Evolutionary conservation across 495 filamentous ascomycete species (phyloP), one percentile per base, ranked within the genome.

Genomic region (Daldinia loculata): DNA sequence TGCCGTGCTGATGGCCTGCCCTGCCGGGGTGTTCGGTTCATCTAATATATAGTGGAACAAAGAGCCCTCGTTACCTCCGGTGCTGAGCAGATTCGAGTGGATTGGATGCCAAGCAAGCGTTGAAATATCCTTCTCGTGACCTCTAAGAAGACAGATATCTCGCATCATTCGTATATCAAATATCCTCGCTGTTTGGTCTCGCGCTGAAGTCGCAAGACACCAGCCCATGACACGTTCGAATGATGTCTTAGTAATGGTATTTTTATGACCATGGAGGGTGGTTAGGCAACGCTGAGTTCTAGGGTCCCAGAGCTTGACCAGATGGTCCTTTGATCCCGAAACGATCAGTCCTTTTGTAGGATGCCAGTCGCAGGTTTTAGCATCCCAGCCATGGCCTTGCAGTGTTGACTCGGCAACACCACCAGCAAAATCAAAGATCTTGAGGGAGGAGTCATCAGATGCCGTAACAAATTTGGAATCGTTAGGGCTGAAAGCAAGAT

Each of bases 91-190:
- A 36, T 90, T 91, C 39, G 89, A 83, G 79, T 99, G 95, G 30
- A 96, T 87, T 6, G 95, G 95, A 81, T 99, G 95, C 95, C 95
- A 99, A 6, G 92, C 84, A 43, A 99, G 77, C 1, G 94, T 95
- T 19, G 93, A 96, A 41, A 99, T 90, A 67, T 97, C 95, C 80
- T 97, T 97, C 67, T 98, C 94, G 71, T 98, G 93, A 14, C 95
- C 95, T 56, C 91, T 88, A 17, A 99, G 84, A 36, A 99, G 88
- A 73, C 92, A 91, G 51, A 98, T 92, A 78, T 99, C 95, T 60
- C 96, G 91, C 95, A 99, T 98, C 91, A 97, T 97, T 14, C 95
- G 91, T 36, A 99, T 83, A 77, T 99, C 95, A 71, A 98, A 97
- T 9, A 99, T 87, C 50, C 95, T 88, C 34, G 93, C 93, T 4